Evolutionary conservation across 352 stramenopile species (phyloP), one percentile per base, ranked within the genome.

Genomic region (Globisporangium spinosum): DNA sequence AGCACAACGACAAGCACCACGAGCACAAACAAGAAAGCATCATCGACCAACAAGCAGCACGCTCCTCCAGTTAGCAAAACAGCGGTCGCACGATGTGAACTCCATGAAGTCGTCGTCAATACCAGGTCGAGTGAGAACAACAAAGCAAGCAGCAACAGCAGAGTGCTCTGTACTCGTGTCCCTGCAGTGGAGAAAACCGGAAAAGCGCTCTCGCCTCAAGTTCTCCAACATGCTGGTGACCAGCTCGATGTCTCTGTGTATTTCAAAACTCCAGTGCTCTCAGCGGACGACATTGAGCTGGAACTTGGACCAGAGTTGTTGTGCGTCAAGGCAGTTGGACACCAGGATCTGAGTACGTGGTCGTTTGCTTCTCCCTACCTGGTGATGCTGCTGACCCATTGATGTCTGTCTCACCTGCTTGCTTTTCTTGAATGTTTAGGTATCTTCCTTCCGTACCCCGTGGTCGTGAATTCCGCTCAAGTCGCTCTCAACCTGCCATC

Each of bases 371-470:
- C 49, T 27, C 15, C 8, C 13, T 25, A 20, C 8, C 49, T 56
- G 49, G n/a, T 29, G 49, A 29, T 6, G 8, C 49, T 29, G 9
- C n/a, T 17, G n/a, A 25, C 5, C n/a, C 9, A 27, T 29, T 13
- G 3, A 22, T 12, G 10, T 27, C 1, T 60, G 27, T 20, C 43
- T 51, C 17, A 51, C 15, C 6, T 2, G 17, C 17, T 51, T 58
- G 8, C 13, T 58, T 29, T 34, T 43, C 22, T 13, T 38, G 55
- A 3, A 1, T 20, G 32, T 65, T 0, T 45, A 89, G 76, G 68
- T 27, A 72, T 87, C 13, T 91, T 85, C 59, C 75, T 94, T 17
- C 87, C 87, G 35, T 93, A 88, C 58, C 87, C 85, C 8, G 75
- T 94, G 10, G 32, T 73, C 8, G 38, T 79, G 10, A 64, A 69